These are phyloP conservation scores for Aureobasidium zeae DNA, from an alignment of 2,329 filamentous ascomycete species.

Conservation along the genomic window DNA sequence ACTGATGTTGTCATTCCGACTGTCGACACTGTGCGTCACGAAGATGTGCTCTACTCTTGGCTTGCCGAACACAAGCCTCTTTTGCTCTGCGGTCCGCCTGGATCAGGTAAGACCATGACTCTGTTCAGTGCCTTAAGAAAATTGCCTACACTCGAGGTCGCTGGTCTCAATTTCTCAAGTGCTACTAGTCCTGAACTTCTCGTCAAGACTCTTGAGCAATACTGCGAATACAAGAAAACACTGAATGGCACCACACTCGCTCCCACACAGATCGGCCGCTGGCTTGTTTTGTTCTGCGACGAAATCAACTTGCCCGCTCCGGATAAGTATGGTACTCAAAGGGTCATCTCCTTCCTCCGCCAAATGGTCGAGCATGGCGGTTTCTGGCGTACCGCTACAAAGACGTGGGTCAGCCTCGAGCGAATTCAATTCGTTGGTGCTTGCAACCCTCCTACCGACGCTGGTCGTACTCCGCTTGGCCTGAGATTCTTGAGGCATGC, in stretches of 20 bases:
- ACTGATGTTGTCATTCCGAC: conserved; percentile 98
- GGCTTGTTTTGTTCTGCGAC: conserved; percentile 98
- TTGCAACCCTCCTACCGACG: conserved; percentile 96
- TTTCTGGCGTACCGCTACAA: conserved; percentile 96
- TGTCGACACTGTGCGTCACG: conserved; percentile 90
- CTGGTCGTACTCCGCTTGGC: conserved; percentile 88
- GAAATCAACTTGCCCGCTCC: conserved; percentile 98
- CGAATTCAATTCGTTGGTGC: conserved; percentile 98
- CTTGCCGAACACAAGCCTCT: conserved; percentile 96
- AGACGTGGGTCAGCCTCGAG: conserved; percentile 94
- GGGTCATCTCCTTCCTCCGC: conserved; percentile 92
- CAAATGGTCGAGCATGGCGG: conserved; percentile 98
- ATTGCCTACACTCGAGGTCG: conserved; percentile 96
- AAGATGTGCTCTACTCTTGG: conserved; percentile 99
- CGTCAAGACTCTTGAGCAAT: conserved; percentile 98
- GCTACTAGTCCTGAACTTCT: conserved; percentile 95
- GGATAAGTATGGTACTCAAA: conserved; percentile 94
- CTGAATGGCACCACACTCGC: conserved; percentile 92
- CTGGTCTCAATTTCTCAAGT: conserved; percentile 98
- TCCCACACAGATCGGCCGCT: conserved; percentile 90
- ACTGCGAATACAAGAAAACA: conserved; percentile 99
- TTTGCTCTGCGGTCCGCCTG: conserved; percentile 89
- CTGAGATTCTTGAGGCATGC: conserved; percentile 91
- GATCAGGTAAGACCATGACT: conserved; percentile 99
- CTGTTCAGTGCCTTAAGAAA: conserved; percentile 95